Evolutionary conservation across 352 stramenopile species (phyloP), one percentile per base, ranked within the genome.

Genomic region (Globisporangium emineosum): DNA sequence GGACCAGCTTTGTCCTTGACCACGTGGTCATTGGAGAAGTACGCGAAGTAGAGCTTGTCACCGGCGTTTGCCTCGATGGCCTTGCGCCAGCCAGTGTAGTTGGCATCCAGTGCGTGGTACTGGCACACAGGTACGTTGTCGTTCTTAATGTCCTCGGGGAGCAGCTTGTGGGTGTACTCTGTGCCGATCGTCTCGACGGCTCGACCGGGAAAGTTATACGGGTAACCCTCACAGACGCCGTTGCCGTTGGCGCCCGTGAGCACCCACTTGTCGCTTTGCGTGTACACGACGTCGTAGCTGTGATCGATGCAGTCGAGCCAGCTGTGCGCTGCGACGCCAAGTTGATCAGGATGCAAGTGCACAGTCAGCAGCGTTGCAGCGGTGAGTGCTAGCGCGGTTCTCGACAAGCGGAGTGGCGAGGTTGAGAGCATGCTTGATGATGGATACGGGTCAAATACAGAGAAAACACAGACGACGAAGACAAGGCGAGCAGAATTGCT

Each of bases 151-250:
- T 42, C 51, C 8, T 17, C 8, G 1, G 17, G 8, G 47, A 83
- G 57, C 32, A 91, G 78, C 68, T 91, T 86, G 60, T 80, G 72
- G 2, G 72, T 73, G 64, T 76, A 72, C 47, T 77, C 70, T 12
- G 57, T 59, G 60, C 71, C 69, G 32, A 76, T 69, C 32, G 75
- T 57, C 6, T 60, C 12, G 54, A 81, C 78, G 21, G 77, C 78
- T 21, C 79, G 82, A 21, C 77, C 78, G 0, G 73, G 63, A 33
- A 86, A 88, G 72, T 89, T 85, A 42, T 90, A 81, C 64, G 82
- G 81, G 76, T 89, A 89, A 8, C 81, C 81, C 12, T 66, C 63
- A 57, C 81, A 88, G 43, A 86, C 71, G 2, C 74, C 81, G 51
- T 84, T 81, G 27, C 71, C 70, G 5, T 29, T 62, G 43, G 45